Evolutionary conservation across 2,329 filamentous ascomycete genomes (phyloP).

Genomic region (Fusarium nanum): DNA sequence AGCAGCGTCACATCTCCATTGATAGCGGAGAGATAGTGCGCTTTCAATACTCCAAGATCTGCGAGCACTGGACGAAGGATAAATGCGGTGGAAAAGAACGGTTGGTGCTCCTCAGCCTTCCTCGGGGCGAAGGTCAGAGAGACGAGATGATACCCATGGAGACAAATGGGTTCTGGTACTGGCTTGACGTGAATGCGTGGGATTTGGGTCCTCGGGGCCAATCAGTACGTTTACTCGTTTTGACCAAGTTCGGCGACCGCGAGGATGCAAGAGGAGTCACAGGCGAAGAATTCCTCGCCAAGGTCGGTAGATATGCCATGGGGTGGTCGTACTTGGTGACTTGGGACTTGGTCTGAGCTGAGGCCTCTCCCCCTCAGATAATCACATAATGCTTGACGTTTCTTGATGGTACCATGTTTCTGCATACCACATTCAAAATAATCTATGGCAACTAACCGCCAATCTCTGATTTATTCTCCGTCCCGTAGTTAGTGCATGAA

Average conservation of each 20-base stretch:
- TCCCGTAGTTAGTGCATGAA: constrained; percentile 25
- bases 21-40: constrained; percentile 68
- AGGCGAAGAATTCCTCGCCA: constrained; percentile 59
- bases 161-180: constrained; percentile 84
- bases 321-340: constrained; percentile 57
- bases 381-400: constrained; percentile 20
- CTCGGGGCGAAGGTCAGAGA: constrained; percentile 73
- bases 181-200: constrained; percentile 76
- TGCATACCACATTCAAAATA: constrained; percentile 3
- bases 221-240: constrained; percentile 71
- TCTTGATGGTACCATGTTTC: constrained; percentile 4
- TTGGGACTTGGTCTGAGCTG: constrained; percentile 62
- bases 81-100: constrained; percentile 75
- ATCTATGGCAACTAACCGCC: constrained; percentile 9
- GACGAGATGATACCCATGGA: constrained; percentile 78
- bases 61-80: constrained; percentile 84
- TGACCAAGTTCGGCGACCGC: constrained; percentile 62
- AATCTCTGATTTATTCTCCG: constrained; percentile 11
- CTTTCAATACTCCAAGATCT: constrained; percentile 84
- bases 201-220: constrained; percentile 77
- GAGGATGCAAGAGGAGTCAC: constrained; percentile 64
- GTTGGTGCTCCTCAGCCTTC: constrained; percentile 75
- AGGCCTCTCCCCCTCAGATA: constrained; percentile 11
- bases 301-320: constrained; percentile 59
- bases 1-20: constrained; percentile 66